Conservation (phyloP, 78 protist genomes). For the Dictyostelium intermedium region DNA sequence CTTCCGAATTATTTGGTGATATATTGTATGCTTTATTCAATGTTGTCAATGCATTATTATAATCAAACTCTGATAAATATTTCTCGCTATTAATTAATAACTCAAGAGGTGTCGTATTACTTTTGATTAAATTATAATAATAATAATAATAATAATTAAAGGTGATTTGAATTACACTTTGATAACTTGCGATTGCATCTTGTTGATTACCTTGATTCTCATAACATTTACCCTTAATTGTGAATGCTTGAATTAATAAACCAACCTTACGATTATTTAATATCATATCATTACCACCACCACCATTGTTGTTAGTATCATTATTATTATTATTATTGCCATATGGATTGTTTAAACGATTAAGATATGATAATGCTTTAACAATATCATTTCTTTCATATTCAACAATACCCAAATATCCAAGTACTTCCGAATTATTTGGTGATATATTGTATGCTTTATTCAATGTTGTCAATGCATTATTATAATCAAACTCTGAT, state of each 20-base stretch:
- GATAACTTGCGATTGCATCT: constrained; percentile 20
- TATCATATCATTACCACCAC: not conserved
- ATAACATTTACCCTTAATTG: constrained; percentile 59
- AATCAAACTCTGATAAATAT: constrained; percentile 53
- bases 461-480: constrained; percentile 41
- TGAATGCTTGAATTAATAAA: constrained; percentile 38
- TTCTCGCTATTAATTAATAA: constrained; percentile 41
- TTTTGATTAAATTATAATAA: no score
- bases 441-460: constrained; percentile 27
- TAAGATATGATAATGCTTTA: constrained; percentile 18
- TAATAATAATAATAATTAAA: no score
- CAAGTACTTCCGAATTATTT: constrained; percentile 44
- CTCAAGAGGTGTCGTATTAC: constrained; percentile 16
- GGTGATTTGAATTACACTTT: constrained; percentile 19
- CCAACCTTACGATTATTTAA: constrained; percentile 36
- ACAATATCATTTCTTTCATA: constrained; percentile 40
- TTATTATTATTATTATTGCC: not conserved
- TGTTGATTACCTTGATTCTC: constrained; percentile 24
- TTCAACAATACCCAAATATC: constrained; percentile 64
- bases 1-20: constrained; percentile 51
- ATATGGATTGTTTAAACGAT: constrained; percentile 26
- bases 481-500: constrained; percentile 36
- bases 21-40: constrained; percentile 29
- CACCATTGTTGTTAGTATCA: no score
- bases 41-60: constrained; percentile 26